Conservation (phyloP, 768 basidiomycete genomes). For the Rhodotorula diobovata region DNA sequence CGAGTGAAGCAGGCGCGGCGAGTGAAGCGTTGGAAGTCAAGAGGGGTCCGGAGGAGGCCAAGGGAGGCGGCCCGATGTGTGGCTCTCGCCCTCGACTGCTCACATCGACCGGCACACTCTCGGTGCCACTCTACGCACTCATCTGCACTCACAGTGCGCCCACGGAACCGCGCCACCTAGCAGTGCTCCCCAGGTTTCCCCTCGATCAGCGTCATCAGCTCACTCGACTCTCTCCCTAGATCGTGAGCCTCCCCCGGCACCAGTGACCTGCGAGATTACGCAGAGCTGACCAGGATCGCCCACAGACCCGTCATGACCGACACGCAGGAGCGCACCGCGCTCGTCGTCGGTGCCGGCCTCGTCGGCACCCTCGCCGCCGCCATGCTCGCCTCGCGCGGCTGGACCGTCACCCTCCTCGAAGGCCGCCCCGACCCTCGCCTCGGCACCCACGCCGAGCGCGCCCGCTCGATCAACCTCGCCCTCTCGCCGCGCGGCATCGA, state of each 20-base stretch:
- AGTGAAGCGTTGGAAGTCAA: too few species aligned
- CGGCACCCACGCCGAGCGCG: slow-evolving; percentile 58
- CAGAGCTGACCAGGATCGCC: not conserved
- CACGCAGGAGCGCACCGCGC: slow-evolving; percentile 21
- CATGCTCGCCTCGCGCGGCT: slow-evolving; percentile 77
- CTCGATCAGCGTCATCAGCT: not conserved
- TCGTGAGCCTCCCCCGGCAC: not conserved
- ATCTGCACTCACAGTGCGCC: too few species aligned
- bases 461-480: slow-evolving; percentile 92
- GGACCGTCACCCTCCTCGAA: slow-evolving; percentile 76
- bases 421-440: slow-evolving; percentile 63
- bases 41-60: too few species aligned
- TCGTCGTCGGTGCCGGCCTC: slow-evolving; percentile 72
- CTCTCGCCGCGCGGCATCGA: slow-evolving; percentile 89
- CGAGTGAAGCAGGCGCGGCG: too few species aligned
- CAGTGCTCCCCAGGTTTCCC: too few species aligned
- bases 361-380: slow-evolving; percentile 89
- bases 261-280: not conserved
- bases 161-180: too few species aligned
- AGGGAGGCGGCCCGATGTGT: too few species aligned
- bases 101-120: too few species aligned
- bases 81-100: too few species aligned
- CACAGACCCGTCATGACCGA: slow-evolving; percentile 39
- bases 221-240: not conserved
- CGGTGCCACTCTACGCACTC: too few species aligned